Base-by-base conservation (phyloP, 164 flowering plant genomes). In the Vitis vinifera region DNA sequence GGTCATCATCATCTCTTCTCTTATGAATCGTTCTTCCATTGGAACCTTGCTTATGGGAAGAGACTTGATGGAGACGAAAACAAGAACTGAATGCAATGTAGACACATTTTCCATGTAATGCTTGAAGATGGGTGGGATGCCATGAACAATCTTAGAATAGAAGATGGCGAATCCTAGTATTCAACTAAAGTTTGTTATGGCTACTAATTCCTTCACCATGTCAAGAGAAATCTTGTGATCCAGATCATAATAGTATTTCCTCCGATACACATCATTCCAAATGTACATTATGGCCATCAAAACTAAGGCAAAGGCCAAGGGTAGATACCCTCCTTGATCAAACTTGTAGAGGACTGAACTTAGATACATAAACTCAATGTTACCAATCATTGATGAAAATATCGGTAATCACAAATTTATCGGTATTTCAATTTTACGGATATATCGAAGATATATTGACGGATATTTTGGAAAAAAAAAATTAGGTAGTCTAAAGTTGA, bases 61-160 rank as follows among this genome's bases (percentile, higher is more conserved):
- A 0, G 92, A 88, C 55, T 91, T 93, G 59, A 92, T 78, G 3
- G 94, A 90, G 17, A 85, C 88, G 51, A 92, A 89, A 8, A 92
- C 81, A n/a, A 92, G 79, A 14, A 88, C 83, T 0, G 90, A 85
- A 76, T 91, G 96, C 14, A 92, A 27, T 1, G 89, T 86, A 0
- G 93, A 93, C 3, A 91, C 83, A 65, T 87, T 89, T 0, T 47
- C 80, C 10, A 85, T 71, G 44, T 88, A 92, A 47, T 85, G 93
- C 75, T 79, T 72, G 80, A 91, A 91, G 9, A 92, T 89, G 6
- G 98, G 94, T 3, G 95, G 93, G 31, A 92, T 85, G 1, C 95
- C 95, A 4, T 92, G 93, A 1, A 89, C 97, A 15, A 92, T 87
- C 74, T 90, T 91, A 0, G 92, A 88, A 75, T 89, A 92, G 77